These are phyloP conservation scores for Hanseniaspora gamundiae DNA, from an alignment of 1,139 yeast genomes.

Conservation along the genomic window DNA sequence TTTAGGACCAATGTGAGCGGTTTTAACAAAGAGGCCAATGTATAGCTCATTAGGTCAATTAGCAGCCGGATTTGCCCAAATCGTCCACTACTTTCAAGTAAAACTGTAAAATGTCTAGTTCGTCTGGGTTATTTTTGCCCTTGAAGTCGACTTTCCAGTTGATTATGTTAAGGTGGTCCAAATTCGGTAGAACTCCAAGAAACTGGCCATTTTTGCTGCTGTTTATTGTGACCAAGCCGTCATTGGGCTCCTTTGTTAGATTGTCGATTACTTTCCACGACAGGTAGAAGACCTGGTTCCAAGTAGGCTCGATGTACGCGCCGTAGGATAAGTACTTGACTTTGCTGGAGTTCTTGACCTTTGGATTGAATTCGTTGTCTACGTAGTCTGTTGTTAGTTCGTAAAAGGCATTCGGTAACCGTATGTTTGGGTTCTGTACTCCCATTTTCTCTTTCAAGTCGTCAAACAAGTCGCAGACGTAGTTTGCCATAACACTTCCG, in stretches of 20 bases:
- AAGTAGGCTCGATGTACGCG: slow-evolving; percentile 51
- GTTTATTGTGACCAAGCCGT: slow-evolving; percentile 71
- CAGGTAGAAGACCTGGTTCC: slow-evolving; percentile 48
- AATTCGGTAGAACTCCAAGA: slow-evolving; percentile 62
- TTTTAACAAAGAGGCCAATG: too few relatives aligned
- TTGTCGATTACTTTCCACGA: slow-evolving; percentile 50
- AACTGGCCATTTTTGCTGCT: slow-evolving; percentile 80
- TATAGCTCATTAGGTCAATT: too few relatives aligned
- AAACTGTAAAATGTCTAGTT: slow-evolving; percentile 61
- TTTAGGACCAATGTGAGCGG: too few relatives aligned
- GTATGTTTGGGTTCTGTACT: slow-evolving; percentile 6
- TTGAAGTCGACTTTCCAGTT: slow-evolving; percentile 48
- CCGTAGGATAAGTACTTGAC: slow-evolving; percentile 79
- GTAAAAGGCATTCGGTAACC: slow-evolving; percentile 37
- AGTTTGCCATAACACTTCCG: slow-evolving; percentile 80
- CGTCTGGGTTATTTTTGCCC: slow-evolving; percentile 11
- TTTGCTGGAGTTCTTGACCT: slow-evolving; percentile 30
- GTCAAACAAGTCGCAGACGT: slow-evolving; percentile 31
- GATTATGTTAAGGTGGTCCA: slow-evolving; percentile 76
- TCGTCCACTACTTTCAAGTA: slow-evolving; percentile 65
- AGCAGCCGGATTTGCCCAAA: slow-evolving; percentile 54
- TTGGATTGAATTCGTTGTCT: slow-evolving; percentile 32
- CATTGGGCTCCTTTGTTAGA: slow-evolving; percentile 43
- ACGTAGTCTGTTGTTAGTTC: slow-evolving; percentile 43
- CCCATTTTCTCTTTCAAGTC: slow-evolving; percentile 10